phyloP scores from a whole-genome alignment of 1,284 basidiomycete species.

The Erythrobasidium hasegawianum region DNA sequence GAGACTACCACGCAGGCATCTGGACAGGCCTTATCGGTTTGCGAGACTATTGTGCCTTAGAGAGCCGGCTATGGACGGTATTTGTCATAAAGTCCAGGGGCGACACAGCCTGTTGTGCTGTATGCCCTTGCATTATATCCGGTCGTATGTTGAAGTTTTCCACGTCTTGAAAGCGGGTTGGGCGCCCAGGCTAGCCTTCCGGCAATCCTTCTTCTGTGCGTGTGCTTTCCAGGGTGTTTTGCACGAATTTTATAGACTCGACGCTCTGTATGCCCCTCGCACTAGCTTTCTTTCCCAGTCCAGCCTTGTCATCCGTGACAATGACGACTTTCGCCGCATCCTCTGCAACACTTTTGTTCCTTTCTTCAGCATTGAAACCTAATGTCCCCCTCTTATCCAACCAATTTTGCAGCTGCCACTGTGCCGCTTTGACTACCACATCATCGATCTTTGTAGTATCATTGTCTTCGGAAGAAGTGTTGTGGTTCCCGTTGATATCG shows the following conservation, averaged over 20 bases:
- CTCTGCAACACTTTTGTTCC: constrained; percentile 23
- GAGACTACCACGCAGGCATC: too few relatives aligned
- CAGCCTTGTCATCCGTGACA: constrained; percentile 54
- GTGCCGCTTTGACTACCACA: constrained; percentile 81
- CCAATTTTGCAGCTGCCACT: constrained; percentile 92
- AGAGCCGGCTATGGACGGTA: too few relatives aligned
- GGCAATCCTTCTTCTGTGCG: too few relatives aligned
- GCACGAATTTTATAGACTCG: constrained; percentile 46
- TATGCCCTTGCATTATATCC: too few relatives aligned
- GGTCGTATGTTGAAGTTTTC: too few relatives aligned
- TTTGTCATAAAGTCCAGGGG: too few relatives aligned
- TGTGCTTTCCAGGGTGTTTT: too few relatives aligned
- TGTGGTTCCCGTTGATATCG: constrained; percentile 75
- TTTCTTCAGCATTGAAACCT: constrained; percentile 38
- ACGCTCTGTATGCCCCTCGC: constrained; percentile 72
- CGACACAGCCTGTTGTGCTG: too few relatives aligned
- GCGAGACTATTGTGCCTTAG: too few relatives aligned
- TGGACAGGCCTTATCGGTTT: too few relatives aligned
- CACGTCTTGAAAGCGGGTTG: too few relatives aligned
- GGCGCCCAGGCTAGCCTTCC: too few relatives aligned
- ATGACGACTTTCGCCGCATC: constrained; percentile 43
- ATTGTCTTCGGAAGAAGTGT: constrained; percentile 68
- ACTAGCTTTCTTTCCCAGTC: constrained; percentile 80
- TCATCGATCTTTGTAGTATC: constrained; percentile 75
- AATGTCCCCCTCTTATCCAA: constrained; percentile 73